Percentiles rank a stretch among this genome's conserved stretches.
Evolutionary conservation across 179 eudicot genomes (phyloP).

Genomic region (Spergularia azorica): DNA sequence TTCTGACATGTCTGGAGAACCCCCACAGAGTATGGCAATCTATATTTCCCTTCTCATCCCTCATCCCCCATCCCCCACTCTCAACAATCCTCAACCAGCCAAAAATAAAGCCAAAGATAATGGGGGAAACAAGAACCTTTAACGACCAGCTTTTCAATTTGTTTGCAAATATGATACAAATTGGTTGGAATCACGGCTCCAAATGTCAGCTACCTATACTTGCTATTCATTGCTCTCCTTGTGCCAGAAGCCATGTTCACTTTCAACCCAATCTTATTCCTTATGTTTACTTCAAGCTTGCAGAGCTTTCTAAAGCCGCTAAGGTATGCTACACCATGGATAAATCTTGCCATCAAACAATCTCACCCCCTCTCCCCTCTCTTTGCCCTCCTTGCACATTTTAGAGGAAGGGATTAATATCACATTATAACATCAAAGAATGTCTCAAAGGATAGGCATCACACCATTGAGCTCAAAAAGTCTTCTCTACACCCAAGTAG

Average conservation of each 20-base stretch:
- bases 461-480: not conserved
- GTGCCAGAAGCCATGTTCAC: not conserved
- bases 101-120: not conserved
- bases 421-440: not conserved
- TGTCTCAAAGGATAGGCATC: not conserved
- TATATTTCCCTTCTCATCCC: too few species aligned
- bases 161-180: too few species aligned
- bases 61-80: not conserved
- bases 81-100: not conserved
- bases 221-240: not conserved
- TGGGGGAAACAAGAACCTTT: not conserved
- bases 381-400: not conserved
- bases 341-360: not conserved
- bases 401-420: too few species aligned
- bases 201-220: not conserved
- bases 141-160: too few species aligned
- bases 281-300: not conserved
- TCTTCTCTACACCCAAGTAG: not conserved
- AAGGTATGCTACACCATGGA: not conserved
- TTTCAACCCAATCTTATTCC: not conserved
- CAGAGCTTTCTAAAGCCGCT: not conserved
- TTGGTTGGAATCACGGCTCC: not conserved
- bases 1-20: too few species aligned
- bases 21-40: not conserved
- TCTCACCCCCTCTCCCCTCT: not conserved